Percentiles rank a stretch among this genome's conserved stretches.
Evolutionary conservation across 1,284 basidiomycete species (phyloP).

Genomic region (Sphaerobolus stellatus): DNA sequence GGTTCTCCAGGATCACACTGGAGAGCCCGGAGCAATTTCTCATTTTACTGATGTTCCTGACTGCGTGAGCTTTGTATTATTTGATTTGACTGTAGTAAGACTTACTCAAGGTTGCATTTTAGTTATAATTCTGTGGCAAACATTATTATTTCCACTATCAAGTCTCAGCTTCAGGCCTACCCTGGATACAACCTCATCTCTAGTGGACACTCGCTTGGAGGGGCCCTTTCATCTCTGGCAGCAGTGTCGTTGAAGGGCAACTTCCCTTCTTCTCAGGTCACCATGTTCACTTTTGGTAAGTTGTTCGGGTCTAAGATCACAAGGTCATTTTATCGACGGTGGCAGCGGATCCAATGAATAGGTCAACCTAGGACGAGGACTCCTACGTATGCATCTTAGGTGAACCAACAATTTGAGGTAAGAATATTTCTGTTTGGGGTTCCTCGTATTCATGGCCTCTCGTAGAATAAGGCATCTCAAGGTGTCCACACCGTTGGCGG

Average conservation of each 20-base stretch:
- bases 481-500: too few species aligned
- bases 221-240: constrained; percentile 44
- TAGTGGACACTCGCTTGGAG: constrained; percentile 51
- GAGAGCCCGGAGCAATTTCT: neutral
- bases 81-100: neutral
- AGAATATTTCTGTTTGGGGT: constrained; percentile 32
- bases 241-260: constrained; percentile 41
- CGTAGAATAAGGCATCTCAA: too few species aligned
- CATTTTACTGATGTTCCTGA: constrained; percentile 11
- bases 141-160: constrained; percentile 33
- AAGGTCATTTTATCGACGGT: too few species aligned
- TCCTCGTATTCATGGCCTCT: neutral
- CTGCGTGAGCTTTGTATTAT: neutral
- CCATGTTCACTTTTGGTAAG: constrained; percentile 5
- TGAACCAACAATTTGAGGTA: constrained; percentile 39
- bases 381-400: constrained; percentile 40
- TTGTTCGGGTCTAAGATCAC: neutral
- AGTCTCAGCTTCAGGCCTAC: constrained; percentile 31
- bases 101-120: neutral
- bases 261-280: constrained; percentile 38
- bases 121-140: constrained; percentile 39
- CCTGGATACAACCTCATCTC: constrained; percentile 41
- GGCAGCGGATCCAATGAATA: neutral
- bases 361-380: constrained; percentile 51
- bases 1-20: too few species aligned